Evolutionary conservation across 768 basidiomycete genomes (phyloP).

Genomic region (Collybia mongolica): DNA sequence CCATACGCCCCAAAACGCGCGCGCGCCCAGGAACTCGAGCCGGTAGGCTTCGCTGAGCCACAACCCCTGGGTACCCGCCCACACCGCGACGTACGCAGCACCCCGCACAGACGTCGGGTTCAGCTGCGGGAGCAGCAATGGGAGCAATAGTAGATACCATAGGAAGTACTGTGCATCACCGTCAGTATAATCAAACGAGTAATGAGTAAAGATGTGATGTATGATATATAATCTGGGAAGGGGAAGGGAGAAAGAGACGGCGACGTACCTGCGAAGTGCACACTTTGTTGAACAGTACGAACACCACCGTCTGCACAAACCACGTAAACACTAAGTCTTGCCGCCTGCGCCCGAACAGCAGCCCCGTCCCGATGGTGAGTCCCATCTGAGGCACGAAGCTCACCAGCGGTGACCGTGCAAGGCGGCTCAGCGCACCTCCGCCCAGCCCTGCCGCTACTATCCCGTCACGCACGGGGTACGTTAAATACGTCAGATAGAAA

Average conservation of each 20-base stretch:
- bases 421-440: conserved; percentile 33
- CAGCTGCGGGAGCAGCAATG: conserved; percentile 73
- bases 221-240: too few species aligned
- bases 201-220: too few species aligned
- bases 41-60: conserved; percentile 93
- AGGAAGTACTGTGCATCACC: conserved; percentile 76
- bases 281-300: conserved; percentile 98
- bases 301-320: conserved; percentile 88
- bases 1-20: conserved; percentile 81
- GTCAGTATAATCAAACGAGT: not conserved
- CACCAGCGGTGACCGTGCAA: conserved; percentile 70
- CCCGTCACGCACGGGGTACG: conserved; percentile 50
- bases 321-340: conserved; percentile 76
- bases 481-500: conserved; percentile 93
- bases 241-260: conserved; percentile 1
- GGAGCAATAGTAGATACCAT: conserved; percentile 92
- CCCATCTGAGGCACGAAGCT: conserved; percentile 85
- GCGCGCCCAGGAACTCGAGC: conserved; percentile 82
- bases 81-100: conserved; percentile 46
- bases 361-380: conserved; percentile 68
- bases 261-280: conserved; percentile 87
- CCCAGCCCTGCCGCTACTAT: conserved; percentile 9
- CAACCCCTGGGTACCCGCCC: conserved; percentile 78
- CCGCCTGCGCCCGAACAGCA: conserved; percentile 60
- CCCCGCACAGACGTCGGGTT: conserved; percentile 44